Evolutionary conservation across 1,284 basidiomycete genomes (phyloP).

Genomic region (Garcileccinum viscosum): DNA sequence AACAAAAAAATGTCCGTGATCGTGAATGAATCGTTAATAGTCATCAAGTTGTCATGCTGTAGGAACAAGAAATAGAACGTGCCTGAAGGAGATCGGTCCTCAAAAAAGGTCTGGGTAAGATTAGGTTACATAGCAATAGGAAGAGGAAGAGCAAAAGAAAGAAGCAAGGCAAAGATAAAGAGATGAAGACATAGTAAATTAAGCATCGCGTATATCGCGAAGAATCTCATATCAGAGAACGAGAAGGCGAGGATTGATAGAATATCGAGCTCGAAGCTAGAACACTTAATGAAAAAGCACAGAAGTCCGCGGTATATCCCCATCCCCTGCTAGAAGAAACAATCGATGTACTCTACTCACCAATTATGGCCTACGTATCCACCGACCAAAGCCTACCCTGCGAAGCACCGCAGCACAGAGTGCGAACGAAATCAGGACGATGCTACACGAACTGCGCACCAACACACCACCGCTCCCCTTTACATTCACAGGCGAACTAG

Average conservation of each 20-base stretch:
- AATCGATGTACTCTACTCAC: constrained; percentile 8
- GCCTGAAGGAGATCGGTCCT: neutral
- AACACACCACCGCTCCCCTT: constrained; percentile 5
- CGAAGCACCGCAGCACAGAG: constrained; percentile 35
- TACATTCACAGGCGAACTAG: constrained; percentile 7
- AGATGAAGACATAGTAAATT: constrained; percentile 1
- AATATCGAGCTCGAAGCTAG: constrained; percentile 3
- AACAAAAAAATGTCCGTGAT: neutral
- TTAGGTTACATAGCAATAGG: neutral
- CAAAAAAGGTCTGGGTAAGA: neutral
- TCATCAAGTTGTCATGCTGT: neutral
- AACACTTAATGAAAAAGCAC: neutral
- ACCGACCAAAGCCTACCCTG: constrained; percentile 32
- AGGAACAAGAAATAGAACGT: neutral
- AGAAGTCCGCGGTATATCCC: neutral
- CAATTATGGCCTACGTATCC: constrained; percentile 29
- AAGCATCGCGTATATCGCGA: neutral
- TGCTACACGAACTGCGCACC: constrained; percentile 25
- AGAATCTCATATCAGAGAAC: neutral
- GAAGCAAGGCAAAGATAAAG: neutral
- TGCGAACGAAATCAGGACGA: constrained; percentile 36
- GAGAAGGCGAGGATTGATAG: neutral
- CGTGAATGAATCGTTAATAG: neutral
- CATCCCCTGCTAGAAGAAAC: neutral
- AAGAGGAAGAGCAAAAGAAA: neutral